Evolutionary conservation across 139 green algal genomes (phyloP).

Genomic region (Chlamydomonas sphaeroides): DNA sequence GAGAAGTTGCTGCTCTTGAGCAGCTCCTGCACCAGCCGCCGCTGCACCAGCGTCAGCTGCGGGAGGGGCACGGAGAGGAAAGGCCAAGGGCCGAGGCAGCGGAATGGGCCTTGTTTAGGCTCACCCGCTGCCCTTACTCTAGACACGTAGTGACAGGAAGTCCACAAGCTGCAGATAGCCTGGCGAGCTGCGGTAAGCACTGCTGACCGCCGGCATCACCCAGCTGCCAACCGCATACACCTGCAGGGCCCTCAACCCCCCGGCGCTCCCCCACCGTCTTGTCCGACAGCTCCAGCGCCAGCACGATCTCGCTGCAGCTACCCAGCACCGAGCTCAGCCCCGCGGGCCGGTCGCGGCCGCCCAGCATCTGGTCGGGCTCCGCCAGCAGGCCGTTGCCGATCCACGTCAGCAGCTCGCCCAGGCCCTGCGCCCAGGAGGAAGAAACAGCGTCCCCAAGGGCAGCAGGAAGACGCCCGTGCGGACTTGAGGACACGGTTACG

Average conservation of each 20-base stretch:
- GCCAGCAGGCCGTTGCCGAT: background rate
- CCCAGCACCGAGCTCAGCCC: background rate
- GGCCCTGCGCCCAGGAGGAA: background rate
- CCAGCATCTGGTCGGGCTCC: slow-evolving; percentile 16
- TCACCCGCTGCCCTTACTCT: too few relatives aligned
- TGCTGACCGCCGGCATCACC: too few relatives aligned
- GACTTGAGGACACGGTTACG: too few relatives aligned
- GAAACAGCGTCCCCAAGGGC: too few relatives aligned
- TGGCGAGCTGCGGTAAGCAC: too few relatives aligned
- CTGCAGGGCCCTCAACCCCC: too few relatives aligned
- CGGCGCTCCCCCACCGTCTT: too few relatives aligned
- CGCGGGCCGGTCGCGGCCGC: background rate
- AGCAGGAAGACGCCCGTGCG: too few relatives aligned
- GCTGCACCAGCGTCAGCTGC: slow-evolving; percentile 69
- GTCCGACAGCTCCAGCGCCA: background rate
- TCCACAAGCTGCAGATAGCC: too few relatives aligned
- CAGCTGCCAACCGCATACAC: too few relatives aligned
- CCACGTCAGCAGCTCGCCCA: background rate
- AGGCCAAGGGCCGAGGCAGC: background rate
- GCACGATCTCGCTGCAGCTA: slow-evolving; percentile 9
- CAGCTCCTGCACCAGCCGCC: slow-evolving; percentile 69
- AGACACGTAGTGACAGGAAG: too few relatives aligned
- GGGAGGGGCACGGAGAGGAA: background rate
- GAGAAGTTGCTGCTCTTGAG: slow-evolving; percentile 78
- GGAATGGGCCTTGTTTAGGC: too few relatives aligned